Evolutionary conservation across 1,284 basidiomycete species (phyloP).

Genomic region (Pseudozyma sp.): DNA sequence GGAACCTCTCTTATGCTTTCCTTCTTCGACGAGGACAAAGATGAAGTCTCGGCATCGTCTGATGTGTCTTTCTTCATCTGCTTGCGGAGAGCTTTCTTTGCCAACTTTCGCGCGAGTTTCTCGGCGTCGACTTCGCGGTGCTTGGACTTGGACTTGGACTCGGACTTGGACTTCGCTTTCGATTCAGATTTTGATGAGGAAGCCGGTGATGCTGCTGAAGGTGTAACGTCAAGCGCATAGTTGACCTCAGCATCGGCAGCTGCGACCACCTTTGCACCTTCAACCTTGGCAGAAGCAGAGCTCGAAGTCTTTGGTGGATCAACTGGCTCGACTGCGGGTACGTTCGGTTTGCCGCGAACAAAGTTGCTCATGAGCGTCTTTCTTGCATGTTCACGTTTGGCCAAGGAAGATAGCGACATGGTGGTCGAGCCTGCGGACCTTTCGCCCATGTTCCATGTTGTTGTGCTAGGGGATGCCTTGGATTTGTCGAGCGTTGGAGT

Average conservation of each 20-base stretch:
- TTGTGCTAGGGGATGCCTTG: conserved; percentile 5
- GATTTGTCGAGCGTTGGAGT: conserved; percentile 20
- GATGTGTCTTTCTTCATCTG: conserved; percentile 14
- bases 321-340: conserved; percentile 17
- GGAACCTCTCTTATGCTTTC: not conserved
- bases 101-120: conserved; percentile 24
- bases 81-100: conserved; percentile 30
- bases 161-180: not conserved
- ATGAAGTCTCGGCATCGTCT: not conserved
- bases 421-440: conserved; percentile 21
- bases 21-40: not conserved
- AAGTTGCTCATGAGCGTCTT: conserved; percentile 65
- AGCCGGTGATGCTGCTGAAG: not conserved
- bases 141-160: not conserved
- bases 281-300: not conserved
- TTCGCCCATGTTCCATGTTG: conserved; percentile 33
- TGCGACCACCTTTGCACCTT: conserved; percentile 5
- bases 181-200: not conserved
- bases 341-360: conserved; percentile 56
- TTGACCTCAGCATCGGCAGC: conserved; percentile 25
- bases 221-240: conserved; percentile 10
- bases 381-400: conserved; percentile 63
- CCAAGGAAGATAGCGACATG: conserved; percentile 57
- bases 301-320: conserved; percentile 3
- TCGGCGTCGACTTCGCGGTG: conserved; percentile 16